Base-by-base conservation (phyloP, 2,329 filamentous ascomycete genomes). In the Pyrenochaeta sp. region DNA sequence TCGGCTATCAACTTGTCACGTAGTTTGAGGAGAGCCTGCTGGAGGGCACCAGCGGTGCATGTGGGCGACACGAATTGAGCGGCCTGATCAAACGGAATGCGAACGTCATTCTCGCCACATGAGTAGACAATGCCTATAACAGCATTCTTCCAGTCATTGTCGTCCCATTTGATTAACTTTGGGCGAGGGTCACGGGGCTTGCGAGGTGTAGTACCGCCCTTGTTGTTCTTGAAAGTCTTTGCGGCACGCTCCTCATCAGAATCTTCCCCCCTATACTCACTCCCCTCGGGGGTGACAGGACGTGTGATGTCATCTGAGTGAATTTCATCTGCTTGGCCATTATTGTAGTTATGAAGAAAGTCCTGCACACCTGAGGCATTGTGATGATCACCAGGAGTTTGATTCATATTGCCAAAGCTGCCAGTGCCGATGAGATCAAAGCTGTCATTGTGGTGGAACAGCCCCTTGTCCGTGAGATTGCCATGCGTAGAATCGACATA, bases 1-100 rank as follows among this genome's bases (percentile, higher is more conserved):
- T 57, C 57, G 10, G 43, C 51, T 26, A 56, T 42, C 18, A 58
- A 50, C 35, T 60, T 61, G 15, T 29, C 18, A 8, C 59, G 55
- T 7, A 67, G 41, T 51, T 71, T 69, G 30, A 69, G 51, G 21
- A 69, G 42, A 18, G 66, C 65, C 43, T 71, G 67, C 35, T 71
- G 65, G 14, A 71, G 37, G 10, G 64, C 65, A 20, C 60, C 47
- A 2, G 55, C 58, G 11, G 65, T 63, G 28, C 60, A 63, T 49
- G 14, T 48, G 34, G 11, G 53, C 46, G 4, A 69, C 54, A 6
- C n/a, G n/a, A 63, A 9, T 21, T 59, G 51, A 7, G 66, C 63
- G 20, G 61, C 64, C 40, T 61, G 53, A 3, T 55, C 58, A 29
- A 67, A 71, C 3, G 65, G 65, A 19, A 70, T 65, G 6, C 47